Percentiles rank a stretch among this genome's conserved stretches.
Conservation (phyloP, 345 rosid genomes). For the Excoecaria cochinchinensis region DNA sequence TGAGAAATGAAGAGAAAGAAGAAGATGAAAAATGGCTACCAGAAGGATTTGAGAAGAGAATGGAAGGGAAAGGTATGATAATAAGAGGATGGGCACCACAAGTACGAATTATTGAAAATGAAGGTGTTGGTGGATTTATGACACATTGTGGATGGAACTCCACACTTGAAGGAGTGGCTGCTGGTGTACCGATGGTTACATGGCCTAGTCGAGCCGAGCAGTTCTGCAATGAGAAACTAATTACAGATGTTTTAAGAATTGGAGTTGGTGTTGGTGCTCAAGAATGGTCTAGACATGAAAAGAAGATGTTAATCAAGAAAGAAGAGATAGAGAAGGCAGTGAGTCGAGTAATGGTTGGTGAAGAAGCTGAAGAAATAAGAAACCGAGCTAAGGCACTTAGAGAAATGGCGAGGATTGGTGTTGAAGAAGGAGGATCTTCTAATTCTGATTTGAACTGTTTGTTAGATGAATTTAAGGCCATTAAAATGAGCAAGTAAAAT, state of each 20-base stretch:
- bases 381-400: slow-evolving; percentile 19
- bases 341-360: slow-evolving; percentile 33
- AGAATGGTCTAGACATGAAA: slow-evolving; percentile 22
- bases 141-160: slow-evolving; percentile 66
- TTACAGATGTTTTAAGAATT: slow-evolving; percentile 36
- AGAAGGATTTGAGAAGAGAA: slow-evolving; percentile 38
- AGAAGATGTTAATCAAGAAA: slow-evolving; percentile 16
- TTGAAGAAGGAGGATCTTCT: slow-evolving; percentile 53
- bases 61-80: slow-evolving; percentile 35
- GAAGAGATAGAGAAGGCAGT: slow-evolving; percentile 32
- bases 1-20: slow-evolving; percentile 22
- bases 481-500: neutral
- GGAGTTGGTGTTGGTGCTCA: slow-evolving; percentile 37
- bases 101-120: slow-evolving; percentile 45
- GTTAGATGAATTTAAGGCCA: slow-evolving; percentile 35
- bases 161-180: slow-evolving; percentile 35
- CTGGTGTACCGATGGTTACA: slow-evolving; percentile 48
- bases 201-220: slow-evolving; percentile 53
- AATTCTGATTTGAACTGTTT: slow-evolving; percentile 29
- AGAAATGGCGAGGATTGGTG: slow-evolving; percentile 38
- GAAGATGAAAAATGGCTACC: slow-evolving; percentile 31
- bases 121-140: slow-evolving; percentile 43
- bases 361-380: slow-evolving; percentile 41
- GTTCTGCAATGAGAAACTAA: slow-evolving; percentile 42
- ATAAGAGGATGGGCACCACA: slow-evolving; percentile 51